phyloP scores from a whole-genome alignment of 148 eudicot genomes.

The Silene uniflora region DNA sequence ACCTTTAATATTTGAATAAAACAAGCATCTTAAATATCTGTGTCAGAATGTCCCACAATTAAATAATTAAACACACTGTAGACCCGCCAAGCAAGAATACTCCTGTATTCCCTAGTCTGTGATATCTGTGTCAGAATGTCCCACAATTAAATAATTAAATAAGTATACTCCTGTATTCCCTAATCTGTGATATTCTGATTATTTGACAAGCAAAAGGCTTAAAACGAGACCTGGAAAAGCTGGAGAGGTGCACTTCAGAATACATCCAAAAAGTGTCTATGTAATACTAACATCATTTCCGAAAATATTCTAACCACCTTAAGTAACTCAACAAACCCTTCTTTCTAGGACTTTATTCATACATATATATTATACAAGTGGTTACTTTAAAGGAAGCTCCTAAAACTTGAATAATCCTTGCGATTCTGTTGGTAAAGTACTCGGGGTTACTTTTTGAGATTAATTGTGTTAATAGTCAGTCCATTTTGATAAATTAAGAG shows the following conservation, averaged over 20 bases:
- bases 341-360: neutral
- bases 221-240: neutral
- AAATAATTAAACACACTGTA: neutral
- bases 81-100: neutral
- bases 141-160: neutral
- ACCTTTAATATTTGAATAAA: constrained; percentile 41
- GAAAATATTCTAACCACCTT: neutral
- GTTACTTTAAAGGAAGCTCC: neutral
- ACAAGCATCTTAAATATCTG: neutral
- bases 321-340: neutral
- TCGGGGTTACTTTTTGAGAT: neutral
- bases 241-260: constrained; percentile 3
- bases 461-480: neutral
- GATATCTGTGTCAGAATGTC: neutral
- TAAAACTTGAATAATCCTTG: neutral
- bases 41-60: neutral
- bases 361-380: neutral
- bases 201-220: neutral
- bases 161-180: neutral
- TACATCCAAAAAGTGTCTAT: neutral
- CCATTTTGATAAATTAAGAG: neutral
- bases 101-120: neutral
- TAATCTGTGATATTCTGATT: neutral
- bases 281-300: neutral
- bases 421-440: neutral